These are phyloP conservation scores for Babesia bigemina DNA, from an alignment of 169 alveolate genomes.

Conservation along the genomic window DNA sequence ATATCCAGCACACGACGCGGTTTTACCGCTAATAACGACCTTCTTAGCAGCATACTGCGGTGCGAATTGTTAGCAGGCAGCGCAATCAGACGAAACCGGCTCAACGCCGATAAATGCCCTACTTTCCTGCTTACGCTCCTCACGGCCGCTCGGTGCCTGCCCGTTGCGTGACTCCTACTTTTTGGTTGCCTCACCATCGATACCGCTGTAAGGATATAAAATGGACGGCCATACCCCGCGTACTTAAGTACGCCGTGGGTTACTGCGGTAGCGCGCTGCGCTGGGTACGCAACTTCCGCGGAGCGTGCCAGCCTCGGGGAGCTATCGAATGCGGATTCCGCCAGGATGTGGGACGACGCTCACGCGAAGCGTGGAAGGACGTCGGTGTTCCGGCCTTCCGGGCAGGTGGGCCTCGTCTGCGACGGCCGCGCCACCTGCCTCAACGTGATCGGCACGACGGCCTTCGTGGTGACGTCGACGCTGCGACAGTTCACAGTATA, in stretches of 20 bases:
- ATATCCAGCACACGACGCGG: no score
- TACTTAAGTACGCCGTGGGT: background rate
- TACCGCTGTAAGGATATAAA: background rate
- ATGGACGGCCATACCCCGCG: background rate
- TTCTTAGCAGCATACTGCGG: no score
- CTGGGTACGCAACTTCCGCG: background rate
- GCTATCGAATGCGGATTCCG: background rate
- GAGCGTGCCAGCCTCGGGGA: background rate
- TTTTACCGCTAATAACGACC: no score
- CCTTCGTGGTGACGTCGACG: slow-evolving; percentile 51
- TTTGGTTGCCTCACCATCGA: background rate
- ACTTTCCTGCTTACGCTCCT: no score
- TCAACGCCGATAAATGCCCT: no score
- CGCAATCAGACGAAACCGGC: no score
- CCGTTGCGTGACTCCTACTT: no score
- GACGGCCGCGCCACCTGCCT: slow-evolving; percentile 53
- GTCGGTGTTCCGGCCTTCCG: slow-evolving; percentile 61
- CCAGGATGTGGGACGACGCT: slow-evolving; percentile 39
- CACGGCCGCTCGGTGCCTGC: no score
- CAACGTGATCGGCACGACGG: slow-evolving; percentile 40
- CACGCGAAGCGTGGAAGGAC: slow-evolving; percentile 24
- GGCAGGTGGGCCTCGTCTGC: slow-evolving; percentile 63
- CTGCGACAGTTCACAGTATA: slow-evolving; percentile 57
- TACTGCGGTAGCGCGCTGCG: background rate
- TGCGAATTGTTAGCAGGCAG: no score